Evolutionary conservation across 352 stramenopile genomes (phyloP).

Genomic region (Phytopythium ostracodes): DNA sequence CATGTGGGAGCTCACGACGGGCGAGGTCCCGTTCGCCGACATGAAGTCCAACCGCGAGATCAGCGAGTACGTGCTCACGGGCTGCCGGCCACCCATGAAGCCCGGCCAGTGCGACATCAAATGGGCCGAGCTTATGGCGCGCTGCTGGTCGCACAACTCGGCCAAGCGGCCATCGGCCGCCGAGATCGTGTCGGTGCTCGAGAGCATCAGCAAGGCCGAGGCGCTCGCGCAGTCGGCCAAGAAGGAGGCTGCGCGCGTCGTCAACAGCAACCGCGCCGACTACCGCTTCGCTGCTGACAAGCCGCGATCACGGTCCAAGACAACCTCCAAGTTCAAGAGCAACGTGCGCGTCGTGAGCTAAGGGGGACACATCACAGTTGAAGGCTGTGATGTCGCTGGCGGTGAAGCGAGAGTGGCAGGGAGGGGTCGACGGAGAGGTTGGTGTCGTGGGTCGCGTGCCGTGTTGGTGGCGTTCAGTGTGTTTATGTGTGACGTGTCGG

Average conservation of each 20-base stretch:
- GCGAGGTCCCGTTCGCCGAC: conserved; percentile 71
- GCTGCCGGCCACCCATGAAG: conserved; percentile 73
- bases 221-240: conserved; percentile 58
- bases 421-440: neutral
- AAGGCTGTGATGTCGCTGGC: neutral
- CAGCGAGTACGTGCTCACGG: conserved; percentile 66
- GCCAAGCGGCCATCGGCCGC: conserved; percentile 62
- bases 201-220: conserved; percentile 74
- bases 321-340: conserved; percentile 50
- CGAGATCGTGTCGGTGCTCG: conserved; percentile 78
- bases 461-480: neutral
- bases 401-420: neutral
- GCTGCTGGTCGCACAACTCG: conserved; percentile 82
- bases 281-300: conserved; percentile 67
- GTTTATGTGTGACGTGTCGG: neutral
- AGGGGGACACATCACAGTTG: neutral
- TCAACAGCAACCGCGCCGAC: conserved; percentile 80
- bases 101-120: conserved; percentile 74
- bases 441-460: neutral
- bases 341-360: conserved; percentile 61
- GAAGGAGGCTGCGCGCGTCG: conserved; percentile 49
- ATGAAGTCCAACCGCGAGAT: conserved; percentile 73
- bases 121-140: conserved; percentile 80
- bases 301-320: conserved; percentile 40
- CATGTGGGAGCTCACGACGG: conserved; percentile 85